Conservation (phyloP, 208 protist species). For the Wallacemonas sp. region DNA sequence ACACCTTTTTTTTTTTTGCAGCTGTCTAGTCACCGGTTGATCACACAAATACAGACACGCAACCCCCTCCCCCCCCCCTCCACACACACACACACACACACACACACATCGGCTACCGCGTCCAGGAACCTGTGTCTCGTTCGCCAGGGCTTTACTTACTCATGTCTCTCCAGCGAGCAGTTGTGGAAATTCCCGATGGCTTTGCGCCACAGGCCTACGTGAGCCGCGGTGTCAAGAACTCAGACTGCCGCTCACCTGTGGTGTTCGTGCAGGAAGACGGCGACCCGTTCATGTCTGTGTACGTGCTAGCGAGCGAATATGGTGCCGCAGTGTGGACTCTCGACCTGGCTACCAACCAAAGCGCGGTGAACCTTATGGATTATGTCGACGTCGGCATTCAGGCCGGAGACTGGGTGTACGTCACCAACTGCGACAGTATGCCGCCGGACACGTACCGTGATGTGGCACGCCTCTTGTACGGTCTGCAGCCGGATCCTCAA, state of each 20-base stretch:
- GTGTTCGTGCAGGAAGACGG: constrained; percentile 79
- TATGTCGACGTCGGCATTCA: constrained; percentile 88
- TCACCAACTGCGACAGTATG: constrained; percentile 71
- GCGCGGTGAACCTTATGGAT: constrained; percentile 73
- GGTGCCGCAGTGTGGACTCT: constrained; percentile 82
- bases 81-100: too few species aligned
- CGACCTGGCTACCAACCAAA: constrained; percentile 52
- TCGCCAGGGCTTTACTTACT: not conserved
- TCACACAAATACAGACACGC: too few species aligned
- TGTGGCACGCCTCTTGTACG: constrained; percentile 68
- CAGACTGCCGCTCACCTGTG: constrained; percentile 84
- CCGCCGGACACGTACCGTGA: constrained; percentile 62
- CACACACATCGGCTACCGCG: too few species aligned
- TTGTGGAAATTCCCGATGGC: constrained; percentile 26
- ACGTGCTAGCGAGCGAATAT: constrained; percentile 53
- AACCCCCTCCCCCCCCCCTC: too few species aligned
- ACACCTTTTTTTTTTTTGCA: too few species aligned
- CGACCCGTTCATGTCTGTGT: constrained; percentile 78
- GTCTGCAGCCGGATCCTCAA: constrained; percentile 69
- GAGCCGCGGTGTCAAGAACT: constrained; percentile 65
- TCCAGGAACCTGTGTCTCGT: not conserved
- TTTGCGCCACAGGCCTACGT: constrained; percentile 67
- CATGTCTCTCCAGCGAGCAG: constrained; percentile 13
- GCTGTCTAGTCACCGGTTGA: too few species aligned
- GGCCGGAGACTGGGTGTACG: constrained; percentile 91